These are phyloP conservation scores for Nicotiana tabacum DNA, from an alignment of 257 asterid genomes.

Conservation along the genomic window DNA sequence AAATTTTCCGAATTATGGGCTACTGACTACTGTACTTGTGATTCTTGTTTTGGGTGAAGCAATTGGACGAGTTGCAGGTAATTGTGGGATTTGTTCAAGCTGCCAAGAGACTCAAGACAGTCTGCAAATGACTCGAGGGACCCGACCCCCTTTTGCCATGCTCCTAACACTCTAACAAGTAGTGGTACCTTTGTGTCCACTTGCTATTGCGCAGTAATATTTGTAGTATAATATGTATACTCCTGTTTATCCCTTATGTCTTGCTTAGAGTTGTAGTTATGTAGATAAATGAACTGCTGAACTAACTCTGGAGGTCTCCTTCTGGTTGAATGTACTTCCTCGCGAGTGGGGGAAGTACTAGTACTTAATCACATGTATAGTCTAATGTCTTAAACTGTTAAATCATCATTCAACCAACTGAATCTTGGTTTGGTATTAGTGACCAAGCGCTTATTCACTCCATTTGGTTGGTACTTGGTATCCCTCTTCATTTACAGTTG, in stretches of 20 bases:
- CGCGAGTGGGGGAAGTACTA: too few relatives aligned
- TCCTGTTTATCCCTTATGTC: conserved; percentile 3
- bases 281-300: conserved; percentile 6
- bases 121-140: conserved; percentile 45
- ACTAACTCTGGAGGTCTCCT: conserved; percentile 1
- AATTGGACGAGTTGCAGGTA: conserved; percentile 90
- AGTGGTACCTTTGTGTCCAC: conserved; percentile 9
- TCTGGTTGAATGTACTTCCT: conserved; percentile 6
- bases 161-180: conserved; percentile 51
- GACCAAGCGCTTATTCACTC: neutral
- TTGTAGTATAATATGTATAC: conserved; percentile 10
- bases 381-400: neutral
- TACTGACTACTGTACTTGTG: neutral
- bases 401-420: conserved; percentile 7
- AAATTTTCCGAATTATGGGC: neutral
- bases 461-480: neutral
- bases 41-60: conserved; percentile 32
- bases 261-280: neutral
- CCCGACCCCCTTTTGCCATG: conserved; percentile 6
- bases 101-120: conserved; percentile 76
- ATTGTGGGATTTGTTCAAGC: conserved; percentile 75
- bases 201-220: conserved; percentile 4
- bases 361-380: conserved; percentile 2
- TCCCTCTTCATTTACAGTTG: neutral
- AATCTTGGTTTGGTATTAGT: neutral